These are phyloP conservation scores for Naganishia liquefaciens DNA, from an alignment of 1,284 basidiomycete genomes.

Conservation along the genomic window DNA sequence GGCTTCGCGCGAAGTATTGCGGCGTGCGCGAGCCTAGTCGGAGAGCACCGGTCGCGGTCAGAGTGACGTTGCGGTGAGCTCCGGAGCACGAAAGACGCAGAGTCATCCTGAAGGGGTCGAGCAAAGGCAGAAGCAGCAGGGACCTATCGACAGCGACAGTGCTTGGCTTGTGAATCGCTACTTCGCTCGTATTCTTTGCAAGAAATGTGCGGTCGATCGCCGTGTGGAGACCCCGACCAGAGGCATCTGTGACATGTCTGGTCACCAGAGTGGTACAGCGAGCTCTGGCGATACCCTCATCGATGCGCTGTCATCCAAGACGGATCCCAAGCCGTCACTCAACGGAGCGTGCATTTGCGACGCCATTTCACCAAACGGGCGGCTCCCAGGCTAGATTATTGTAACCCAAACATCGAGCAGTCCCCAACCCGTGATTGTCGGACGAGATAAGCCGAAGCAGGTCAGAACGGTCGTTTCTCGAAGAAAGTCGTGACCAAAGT, in stretches of 20 bases:
- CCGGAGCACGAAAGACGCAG: conserved; percentile 5
- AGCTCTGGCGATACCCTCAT: no score
- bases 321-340: neutral
- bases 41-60: neutral
- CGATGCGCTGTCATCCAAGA: no score
- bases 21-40: neutral
- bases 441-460: conserved; percentile 6
- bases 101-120: neutral
- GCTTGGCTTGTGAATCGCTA: neutral
- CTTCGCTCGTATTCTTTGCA: no score
- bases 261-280: no score
- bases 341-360: neutral
- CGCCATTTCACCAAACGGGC: neutral
- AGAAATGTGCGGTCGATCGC: no score
- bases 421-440: conserved; percentile 1
- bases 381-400: conserved; percentile 1
- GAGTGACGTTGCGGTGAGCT: neutral
- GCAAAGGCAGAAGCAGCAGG: neutral
- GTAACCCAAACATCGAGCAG: conserved; percentile 2
- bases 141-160: neutral
- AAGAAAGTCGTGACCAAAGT: no score
- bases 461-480: no score
- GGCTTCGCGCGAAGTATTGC: neutral
- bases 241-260: no score
- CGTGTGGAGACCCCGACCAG: neutral